Evolutionary conservation across 495 filamentous ascomycete species (phyloP).

Genomic region (Penicillium parvum): DNA sequence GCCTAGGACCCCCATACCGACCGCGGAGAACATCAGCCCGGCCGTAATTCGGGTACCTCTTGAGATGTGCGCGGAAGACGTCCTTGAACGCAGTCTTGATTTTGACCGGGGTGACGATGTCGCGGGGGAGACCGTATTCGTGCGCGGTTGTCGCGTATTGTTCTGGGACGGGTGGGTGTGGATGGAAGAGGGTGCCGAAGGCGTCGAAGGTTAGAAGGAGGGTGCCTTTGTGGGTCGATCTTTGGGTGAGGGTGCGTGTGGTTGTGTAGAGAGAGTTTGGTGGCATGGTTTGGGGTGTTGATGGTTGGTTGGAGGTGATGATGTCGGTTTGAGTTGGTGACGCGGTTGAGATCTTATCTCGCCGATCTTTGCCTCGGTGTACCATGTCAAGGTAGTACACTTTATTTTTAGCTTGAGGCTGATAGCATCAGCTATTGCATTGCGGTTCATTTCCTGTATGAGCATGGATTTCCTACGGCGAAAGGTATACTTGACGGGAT

Average conservation of each 20-base stretch:
- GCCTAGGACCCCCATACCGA: constrained; percentile 46
- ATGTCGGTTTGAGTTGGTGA: neutral
- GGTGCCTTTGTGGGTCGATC: constrained; percentile 24
- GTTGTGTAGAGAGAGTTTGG: neutral
- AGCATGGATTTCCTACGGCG: too few relatives aligned
- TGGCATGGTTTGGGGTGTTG: constrained; percentile 1
- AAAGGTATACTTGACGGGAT: too few relatives aligned
- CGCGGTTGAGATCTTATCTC: constrained; percentile 3
- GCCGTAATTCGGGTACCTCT: constrained; percentile 64
- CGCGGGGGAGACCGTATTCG: constrained; percentile 47
- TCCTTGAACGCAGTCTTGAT: constrained; percentile 36
- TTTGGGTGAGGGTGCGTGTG: neutral
- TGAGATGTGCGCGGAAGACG: constrained; percentile 49
- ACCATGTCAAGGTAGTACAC: too few relatives aligned
- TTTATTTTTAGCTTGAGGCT: too few relatives aligned
- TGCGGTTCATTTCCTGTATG: too few relatives aligned
- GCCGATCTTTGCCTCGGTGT: neutral
- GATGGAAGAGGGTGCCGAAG: constrained; percentile 70
- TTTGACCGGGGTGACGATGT: constrained; percentile 23
- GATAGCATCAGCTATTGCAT: too few relatives aligned
- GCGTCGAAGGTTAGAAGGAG: constrained; percentile 71
- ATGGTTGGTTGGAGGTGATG: neutral
- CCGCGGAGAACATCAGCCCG: constrained; percentile 38
- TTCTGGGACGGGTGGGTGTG: constrained; percentile 51
- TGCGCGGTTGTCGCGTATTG: constrained; percentile 61